These are phyloP conservation scores for Coelastrella sp. DNA, from an alignment of 139 green algal genomes.

Conservation along the genomic window DNA sequence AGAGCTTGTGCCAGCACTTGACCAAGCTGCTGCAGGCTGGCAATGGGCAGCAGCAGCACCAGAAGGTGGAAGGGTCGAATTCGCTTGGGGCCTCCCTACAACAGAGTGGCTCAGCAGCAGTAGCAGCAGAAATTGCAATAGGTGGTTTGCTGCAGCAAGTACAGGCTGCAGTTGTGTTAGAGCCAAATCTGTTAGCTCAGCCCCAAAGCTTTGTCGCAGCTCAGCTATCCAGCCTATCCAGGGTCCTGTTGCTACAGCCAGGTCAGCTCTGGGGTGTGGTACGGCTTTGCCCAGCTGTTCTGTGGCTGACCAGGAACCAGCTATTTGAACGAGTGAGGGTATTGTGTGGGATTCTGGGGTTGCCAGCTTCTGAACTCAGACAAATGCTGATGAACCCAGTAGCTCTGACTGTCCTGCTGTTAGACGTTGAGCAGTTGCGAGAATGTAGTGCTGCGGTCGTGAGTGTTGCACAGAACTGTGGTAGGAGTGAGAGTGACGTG, in stretches of 20 bases:
- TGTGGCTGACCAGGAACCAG: constrained; percentile 32
- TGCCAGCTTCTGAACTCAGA: neutral
- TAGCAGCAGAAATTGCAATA: neutral
- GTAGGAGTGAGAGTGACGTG: neutral
- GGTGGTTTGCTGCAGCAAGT: neutral
- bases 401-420: constrained; percentile 11
- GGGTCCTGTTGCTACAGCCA: neutral
- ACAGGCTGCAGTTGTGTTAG: neutral
- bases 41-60: too few species aligned
- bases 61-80: neutral
- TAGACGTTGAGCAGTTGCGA: neutral
- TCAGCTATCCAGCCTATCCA: constrained; percentile 1
- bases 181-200: constrained; percentile 25
- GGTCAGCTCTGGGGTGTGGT: neutral
- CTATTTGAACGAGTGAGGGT: constrained; percentile 8
- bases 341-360: constrained; percentile 14
- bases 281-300: constrained; percentile 13
- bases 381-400: neutral
- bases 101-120: neutral
- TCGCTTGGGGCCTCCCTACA: neutral
- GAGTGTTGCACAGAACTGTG: neutral
- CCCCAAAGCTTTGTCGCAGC: neutral
- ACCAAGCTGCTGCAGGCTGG: too few species aligned
- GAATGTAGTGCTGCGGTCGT: neutral
- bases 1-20: neutral